Evolutionary conservation across 176 grass and related monocot genomes (phyloP).

Genomic region (Aegilops longissima): DNA sequence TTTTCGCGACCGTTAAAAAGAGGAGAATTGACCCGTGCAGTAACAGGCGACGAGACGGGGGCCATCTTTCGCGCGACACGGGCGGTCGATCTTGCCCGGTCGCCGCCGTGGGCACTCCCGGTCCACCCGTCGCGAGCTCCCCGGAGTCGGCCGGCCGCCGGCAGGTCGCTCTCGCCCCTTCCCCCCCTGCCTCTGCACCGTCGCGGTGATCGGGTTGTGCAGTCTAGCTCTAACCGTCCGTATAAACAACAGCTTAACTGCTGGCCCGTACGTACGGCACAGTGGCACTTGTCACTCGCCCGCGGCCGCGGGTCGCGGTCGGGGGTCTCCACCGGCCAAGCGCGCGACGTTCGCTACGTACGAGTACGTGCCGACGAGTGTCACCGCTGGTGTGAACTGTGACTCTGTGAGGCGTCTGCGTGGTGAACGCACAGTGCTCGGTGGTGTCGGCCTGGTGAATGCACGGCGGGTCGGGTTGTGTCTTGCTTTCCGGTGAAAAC

Average conservation of each 20-base stretch:
- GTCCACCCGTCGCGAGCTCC: not conserved
- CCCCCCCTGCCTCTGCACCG: not conserved
- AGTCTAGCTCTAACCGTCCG: not conserved
- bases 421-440: not conserved
- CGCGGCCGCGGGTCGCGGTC: not conserved
- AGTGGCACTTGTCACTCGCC: not conserved
- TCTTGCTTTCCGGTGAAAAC: not conserved
- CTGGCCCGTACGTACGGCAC: not conserved
- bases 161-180: slow-evolving; percentile 1
- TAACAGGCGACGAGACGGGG: too few relatives aligned
- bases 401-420: not conserved
- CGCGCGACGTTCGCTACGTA: not conserved
- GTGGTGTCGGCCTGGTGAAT: not conserved
- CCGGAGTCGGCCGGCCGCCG: slow-evolving; percentile 31
- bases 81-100: too few relatives aligned
- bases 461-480: not conserved
- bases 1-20: too few relatives aligned
- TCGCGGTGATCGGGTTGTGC: not conserved
- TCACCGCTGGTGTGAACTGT: not conserved
- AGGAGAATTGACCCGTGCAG: too few relatives aligned
- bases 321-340: not conserved
- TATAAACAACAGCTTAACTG: not conserved
- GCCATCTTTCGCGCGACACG: not conserved
- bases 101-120: not conserved
- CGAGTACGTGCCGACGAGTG: not conserved